phyloP scores from a whole-genome alignment of 2,329 filamentous ascomycete genomes.

The Aspergillus versicolor region DNA sequence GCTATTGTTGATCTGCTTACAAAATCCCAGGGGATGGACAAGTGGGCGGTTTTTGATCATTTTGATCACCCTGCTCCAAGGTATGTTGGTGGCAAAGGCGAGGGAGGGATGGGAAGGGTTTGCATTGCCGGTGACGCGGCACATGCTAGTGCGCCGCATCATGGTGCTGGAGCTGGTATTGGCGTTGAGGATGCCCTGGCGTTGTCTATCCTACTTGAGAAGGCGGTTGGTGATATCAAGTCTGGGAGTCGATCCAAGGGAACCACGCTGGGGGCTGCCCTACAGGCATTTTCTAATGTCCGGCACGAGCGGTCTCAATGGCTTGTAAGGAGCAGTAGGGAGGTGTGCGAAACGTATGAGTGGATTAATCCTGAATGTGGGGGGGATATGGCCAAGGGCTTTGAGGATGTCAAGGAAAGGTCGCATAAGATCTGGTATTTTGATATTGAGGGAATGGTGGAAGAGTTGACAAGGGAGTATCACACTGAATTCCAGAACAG shows the following conservation, averaged over 20 bases:
- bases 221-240: not conserved
- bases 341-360: conserved; percentile 21
- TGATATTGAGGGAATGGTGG: conserved; percentile 35
- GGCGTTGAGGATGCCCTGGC: conserved; percentile 28
- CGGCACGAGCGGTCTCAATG: conserved; percentile 46
- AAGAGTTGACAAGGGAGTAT: conserved; percentile 9
- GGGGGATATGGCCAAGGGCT: conserved; percentile 38
- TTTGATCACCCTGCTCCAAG: conserved; percentile 45
- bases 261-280: conserved; percentile 26
- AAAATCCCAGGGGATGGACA: conserved; percentile 43
- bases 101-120: not conserved
- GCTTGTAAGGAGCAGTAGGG: conserved; percentile 42
- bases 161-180: conserved; percentile 27
- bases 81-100: conserved; percentile 31
- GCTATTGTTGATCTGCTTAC: conserved; percentile 44
- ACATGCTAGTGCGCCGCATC: conserved; percentile 27
- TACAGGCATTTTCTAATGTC: conserved; percentile 39
- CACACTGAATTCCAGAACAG: not conserved
- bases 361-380: conserved; percentile 23
- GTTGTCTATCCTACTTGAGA: conserved; percentile 14
- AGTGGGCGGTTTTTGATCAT: conserved; percentile 57
- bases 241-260: not conserved
- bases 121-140: conserved; percentile 29
- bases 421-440: conserved; percentile 42
- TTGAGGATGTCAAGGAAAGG: conserved; percentile 36